Conservation (phyloP, 2,329 filamentous ascomycete genomes). For the Venturia asperata region DNA sequence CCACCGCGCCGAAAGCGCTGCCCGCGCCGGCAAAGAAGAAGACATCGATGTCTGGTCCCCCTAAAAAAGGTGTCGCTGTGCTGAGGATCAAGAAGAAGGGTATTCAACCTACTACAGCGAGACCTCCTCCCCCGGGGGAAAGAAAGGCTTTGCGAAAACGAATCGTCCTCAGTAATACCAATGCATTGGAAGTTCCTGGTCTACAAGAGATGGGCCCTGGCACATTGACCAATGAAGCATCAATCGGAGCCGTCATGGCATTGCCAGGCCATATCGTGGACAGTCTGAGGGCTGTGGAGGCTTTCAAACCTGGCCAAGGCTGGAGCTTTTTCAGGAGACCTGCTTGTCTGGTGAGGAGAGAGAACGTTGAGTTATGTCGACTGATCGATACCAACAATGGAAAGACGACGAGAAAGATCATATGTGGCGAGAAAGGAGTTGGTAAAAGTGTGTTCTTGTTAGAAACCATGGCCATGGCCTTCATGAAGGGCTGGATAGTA, state of each 20-base stretch:
- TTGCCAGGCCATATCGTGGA: slow-evolving; percentile 67
- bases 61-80: slow-evolving; percentile 11
- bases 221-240: neutral
- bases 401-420: slow-evolving; percentile 55
- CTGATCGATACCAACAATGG: slow-evolving; percentile 44
- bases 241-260: slow-evolving; percentile 50
- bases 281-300: slow-evolving; percentile 72
- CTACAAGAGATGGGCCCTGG: slow-evolving; percentile 27
- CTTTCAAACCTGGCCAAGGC: slow-evolving; percentile 83
- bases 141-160: slow-evolving; percentile 81
- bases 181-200: slow-evolving; percentile 66
- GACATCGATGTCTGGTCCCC: neutral
- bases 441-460: slow-evolving; percentile 85
- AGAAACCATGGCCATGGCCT: slow-evolving; percentile 74
- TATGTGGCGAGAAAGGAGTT: slow-evolving; percentile 65
- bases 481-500: slow-evolving; percentile 80
- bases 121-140: slow-evolving; percentile 65
- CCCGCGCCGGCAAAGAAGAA: slow-evolving; percentile 18
- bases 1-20: slow-evolving; percentile 2
- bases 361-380: slow-evolving; percentile 66
- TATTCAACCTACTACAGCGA: slow-evolving; percentile 31
- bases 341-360: slow-evolving; percentile 66
- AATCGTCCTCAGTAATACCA: slow-evolving; percentile 88
- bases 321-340: slow-evolving; percentile 84
- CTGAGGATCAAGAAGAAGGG: slow-evolving; percentile 18